Base-by-base conservation (phyloP, 345 rosid species). In the Chamaenerion angustifolium region DNA sequence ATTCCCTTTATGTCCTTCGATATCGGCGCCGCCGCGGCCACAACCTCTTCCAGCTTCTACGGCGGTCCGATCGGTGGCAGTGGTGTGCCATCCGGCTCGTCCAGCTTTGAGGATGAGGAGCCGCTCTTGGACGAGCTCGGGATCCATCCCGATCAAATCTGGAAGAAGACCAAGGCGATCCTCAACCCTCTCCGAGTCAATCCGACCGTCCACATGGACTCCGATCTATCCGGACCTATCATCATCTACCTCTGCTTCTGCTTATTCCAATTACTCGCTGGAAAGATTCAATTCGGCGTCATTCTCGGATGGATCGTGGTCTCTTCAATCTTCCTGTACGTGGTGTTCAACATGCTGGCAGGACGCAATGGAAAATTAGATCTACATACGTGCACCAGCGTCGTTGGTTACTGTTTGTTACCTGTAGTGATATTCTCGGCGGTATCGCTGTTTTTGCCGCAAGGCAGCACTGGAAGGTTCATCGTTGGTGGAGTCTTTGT, bases 71-170 rank as follows among this genome's bases (percentile, higher is more conserved):
- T 86, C 17, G 76, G 76, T 4, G 56, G 68, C 0, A 70, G 68
- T 3, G 43, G 68, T 9, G 64, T 16, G 4, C 46, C 66, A 17
- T 43, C 51, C 61, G 60, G 52, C 43, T 49, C 51, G 10, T 64
- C 76, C 8, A 79, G 76, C 45, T 92, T 82, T 59, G 95, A 84
- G 17, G 95, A 82, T 35, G 98, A 92, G 56, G 94, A 87, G 58
- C 95, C 98, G 12, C 67, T 92, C 14, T 93, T 87, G 41, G 98
- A 84, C 68, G 98, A 92, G 66, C 94, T 87, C 50, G 98, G 96
- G 11, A 87, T 92, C 71, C 96, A 87, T 58, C 98, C 95, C 4
- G 94, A 77, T 15, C 95, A 92, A 76, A 92, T 92, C 84, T 87
- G 95, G 95, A 68, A 68, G 62, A 92, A 87, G 49, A 80, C 98